Base-by-base conservation (phyloP, 441 rosid species). In the Gossypium gossypioides region DNA sequence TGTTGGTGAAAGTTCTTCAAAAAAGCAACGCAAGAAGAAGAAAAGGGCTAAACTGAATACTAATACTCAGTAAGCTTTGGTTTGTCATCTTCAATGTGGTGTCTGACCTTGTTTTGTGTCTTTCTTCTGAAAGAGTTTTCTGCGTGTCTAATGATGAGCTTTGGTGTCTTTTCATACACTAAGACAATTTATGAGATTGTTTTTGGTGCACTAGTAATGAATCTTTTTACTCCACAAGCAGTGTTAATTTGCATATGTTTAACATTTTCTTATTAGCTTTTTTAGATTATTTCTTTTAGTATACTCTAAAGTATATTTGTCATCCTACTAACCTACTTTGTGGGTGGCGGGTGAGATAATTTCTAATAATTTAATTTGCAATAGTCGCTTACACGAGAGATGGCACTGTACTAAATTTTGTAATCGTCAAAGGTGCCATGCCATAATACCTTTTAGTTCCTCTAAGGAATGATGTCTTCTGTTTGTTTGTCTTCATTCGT, bases 1-100 rank as follows among this genome's bases (percentile, higher is more conserved):
- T 70, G 71, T 3, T 68, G 77, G 44, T 74, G 25, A 21, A 29
- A 64, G 1, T 22, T 6, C 77, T 73, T 29, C 46, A 57, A 84
- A 60, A 57, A 79, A 61, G 70, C 72, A 67, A 52, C 68, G 68
- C 0, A 78, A 60, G 66, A 72, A 68, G 54, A 78, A 71, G 71
- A 78, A 57, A 48, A 79, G 74, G 65, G 72, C 78, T 21, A 84
- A 66, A 76, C 51, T 64, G 61, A 61, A 74, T 40, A 61, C n/a
- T 44, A 63, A 72, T 46, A 22, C 74, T 37, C 62, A 32, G 80
- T 81, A 77, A 78, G 85, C 74, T 67, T 56, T 68, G 9, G 21
- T 73, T 69, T 50, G 0, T 1, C 3, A 13, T 48, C 54, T 34
- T 42, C 4, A 8, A 37, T 15, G 19, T 22, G 40, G 25, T 37